These are phyloP conservation scores for Russula virescens DNA, from an alignment of 768 basidiomycete species.

Conservation along the genomic window DNA sequence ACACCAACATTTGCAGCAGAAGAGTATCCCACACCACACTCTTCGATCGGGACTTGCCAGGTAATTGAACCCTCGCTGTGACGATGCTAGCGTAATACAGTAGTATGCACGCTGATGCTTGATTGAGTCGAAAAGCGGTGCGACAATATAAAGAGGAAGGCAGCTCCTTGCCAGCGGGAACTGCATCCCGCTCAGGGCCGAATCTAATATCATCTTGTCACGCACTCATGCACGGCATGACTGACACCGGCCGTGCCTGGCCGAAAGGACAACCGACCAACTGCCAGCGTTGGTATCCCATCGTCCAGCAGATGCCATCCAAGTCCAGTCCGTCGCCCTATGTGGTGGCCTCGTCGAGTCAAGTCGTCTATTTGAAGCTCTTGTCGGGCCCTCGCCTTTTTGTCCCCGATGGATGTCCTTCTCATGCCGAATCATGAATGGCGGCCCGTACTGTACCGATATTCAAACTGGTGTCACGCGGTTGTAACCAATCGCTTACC, in stretches of 20 bases:
- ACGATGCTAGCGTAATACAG: no score
- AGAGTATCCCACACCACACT: no score
- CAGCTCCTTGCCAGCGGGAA: no score
- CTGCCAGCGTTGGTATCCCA: background rate
- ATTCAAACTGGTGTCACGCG: background rate
- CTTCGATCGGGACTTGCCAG: no score
- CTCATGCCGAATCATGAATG: background rate
- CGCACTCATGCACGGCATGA: background rate
- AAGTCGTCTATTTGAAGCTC: background rate
- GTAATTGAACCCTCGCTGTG: no score
- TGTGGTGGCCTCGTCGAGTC: background rate
- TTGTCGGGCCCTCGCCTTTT: background rate
- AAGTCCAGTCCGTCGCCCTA: background rate
- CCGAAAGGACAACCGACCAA: slow-evolving; percentile 19
- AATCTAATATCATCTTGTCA: background rate
- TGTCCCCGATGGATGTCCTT: no score
- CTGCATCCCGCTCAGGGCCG: no score
- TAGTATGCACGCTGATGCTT: no score
- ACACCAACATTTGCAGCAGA: no score
- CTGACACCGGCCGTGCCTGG: slow-evolving; percentile 4
- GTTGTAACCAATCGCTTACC: slow-evolving; percentile 4
- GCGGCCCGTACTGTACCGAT: background rate
- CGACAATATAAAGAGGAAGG: no score
- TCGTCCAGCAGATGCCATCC: slow-evolving; percentile 3
- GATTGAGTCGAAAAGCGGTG: no score